These are phyloP conservation scores for Pyricularia sp. DNA, from an alignment of 2,329 filamentous ascomycete genomes.

Conservation along the genomic window DNA sequence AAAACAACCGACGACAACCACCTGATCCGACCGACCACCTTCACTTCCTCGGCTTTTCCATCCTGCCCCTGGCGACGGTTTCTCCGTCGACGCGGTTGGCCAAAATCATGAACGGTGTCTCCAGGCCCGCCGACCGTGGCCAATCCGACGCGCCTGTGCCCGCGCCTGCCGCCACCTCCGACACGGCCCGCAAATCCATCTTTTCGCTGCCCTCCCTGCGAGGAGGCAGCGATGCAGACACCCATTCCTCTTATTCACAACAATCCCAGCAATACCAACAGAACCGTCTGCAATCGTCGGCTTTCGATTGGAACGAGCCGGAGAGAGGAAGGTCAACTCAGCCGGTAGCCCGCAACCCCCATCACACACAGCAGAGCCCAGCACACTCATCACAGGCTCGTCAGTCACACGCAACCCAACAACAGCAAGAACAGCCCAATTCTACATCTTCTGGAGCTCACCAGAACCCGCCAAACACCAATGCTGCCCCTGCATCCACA, in stretches of 20 bases:
- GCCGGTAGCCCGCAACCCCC: neutral
- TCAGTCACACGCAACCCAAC: neutral
- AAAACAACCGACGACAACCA: neutral
- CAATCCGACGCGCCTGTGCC: constrained; percentile 1
- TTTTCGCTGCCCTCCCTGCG: constrained; percentile 5
- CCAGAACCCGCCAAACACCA: constrained; percentile 25
- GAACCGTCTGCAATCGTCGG: neutral
- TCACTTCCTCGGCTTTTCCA: neutral
- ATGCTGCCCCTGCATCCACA: constrained; percentile 24
- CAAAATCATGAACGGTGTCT: constrained; percentile 4
- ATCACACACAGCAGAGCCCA: neutral
- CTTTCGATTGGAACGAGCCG: neutral
- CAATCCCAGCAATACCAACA: constrained; percentile 3
- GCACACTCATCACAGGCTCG: neutral
- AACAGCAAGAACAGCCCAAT: neutral
- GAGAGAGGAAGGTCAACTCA: neutral
- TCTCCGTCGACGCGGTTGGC: neutral
- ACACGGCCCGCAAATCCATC: neutral
- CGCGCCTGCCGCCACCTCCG: neutral
- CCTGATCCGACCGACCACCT: neutral
- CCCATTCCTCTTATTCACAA: neutral
- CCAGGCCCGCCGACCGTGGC: constrained; percentile 3
- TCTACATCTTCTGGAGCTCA: neutral
- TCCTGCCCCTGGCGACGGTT: neutral
- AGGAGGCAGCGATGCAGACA: neutral